Conservation (phyloP, 352 stramenopile genomes). For the Pythium aristosporum region DNA sequence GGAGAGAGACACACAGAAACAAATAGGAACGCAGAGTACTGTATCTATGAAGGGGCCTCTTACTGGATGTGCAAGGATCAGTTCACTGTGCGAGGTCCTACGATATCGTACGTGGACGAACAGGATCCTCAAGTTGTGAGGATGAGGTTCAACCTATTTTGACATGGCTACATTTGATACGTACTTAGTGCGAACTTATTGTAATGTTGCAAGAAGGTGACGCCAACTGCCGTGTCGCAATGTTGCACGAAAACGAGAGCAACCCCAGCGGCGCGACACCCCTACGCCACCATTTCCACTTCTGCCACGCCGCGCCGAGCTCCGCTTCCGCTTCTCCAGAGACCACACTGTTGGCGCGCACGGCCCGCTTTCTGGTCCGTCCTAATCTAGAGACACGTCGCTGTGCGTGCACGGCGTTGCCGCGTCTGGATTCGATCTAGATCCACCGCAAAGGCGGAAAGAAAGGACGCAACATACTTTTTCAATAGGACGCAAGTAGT, state of each 20-base stretch:
- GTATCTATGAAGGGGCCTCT: too few species aligned
- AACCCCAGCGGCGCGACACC: background rate
- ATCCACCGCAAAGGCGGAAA: conserved; percentile 4
- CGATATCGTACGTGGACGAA: too few species aligned
- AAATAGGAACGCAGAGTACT: too few species aligned
- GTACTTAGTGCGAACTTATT: conserved; percentile 14
- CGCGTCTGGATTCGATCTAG: conserved; percentile 12
- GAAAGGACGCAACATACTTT: background rate
- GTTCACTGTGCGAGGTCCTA: too few species aligned
- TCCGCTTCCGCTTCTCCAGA: conserved; percentile 3
- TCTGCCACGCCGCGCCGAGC: conserved; percentile 17
- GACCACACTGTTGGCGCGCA: background rate
- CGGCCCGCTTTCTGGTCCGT: background rate
- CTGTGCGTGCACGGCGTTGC: conserved; percentile 1
- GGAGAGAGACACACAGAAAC: too few species aligned
- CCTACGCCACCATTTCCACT: conserved; percentile 18
- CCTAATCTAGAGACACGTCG: conserved; percentile 13
- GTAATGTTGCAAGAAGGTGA: conserved; percentile 22
- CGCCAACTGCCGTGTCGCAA: background rate
- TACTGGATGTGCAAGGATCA: too few species aligned
- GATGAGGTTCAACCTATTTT: too few species aligned
- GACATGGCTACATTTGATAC: conserved; percentile 13
- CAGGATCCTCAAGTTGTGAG: too few species aligned
- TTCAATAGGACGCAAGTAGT: background rate
- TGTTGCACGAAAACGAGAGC: conserved; percentile 12